Base-by-base conservation (phyloP, 768 basidiomycete species). In the Xerocomellus amylosporus region DNA sequence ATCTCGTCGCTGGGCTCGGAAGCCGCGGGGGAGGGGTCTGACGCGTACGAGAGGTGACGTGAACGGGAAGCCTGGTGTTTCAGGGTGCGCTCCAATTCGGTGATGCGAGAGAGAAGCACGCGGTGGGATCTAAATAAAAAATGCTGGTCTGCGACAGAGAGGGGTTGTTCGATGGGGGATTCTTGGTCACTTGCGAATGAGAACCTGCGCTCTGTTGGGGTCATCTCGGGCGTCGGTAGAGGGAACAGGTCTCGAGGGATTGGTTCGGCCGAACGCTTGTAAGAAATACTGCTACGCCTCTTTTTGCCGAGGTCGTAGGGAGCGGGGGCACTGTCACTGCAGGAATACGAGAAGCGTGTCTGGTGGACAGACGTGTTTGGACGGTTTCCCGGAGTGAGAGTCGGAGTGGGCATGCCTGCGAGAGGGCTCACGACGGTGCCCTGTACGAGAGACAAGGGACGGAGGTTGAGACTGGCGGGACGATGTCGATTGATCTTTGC, bases 121-220 rank as follows among this genome's bases (percentile, higher is more conserved):
- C 88, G 84, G 75, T 93, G 90, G 55, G 87, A 88, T 67, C 88
- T 88, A 73, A 85, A 83, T 70, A 90, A 79, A 83, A 92, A 93
- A 78, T 90, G 84, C 63, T 90, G 88, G 70, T 92, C 89, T 67
- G 83, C 84, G 53, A 75, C 75, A 59, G 86, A 85, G 58, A 90
- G 81, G 50, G 86, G 81, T 56, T 80, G 73, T 28, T 74, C 66
- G 42, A 53, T 45, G 31, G 53, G 44, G 8, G 53, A 39, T 24
- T 58, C 60, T 28, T 60, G 56, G 31, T 68, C 65, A 22, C 54
- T 67, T 26, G 60, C 33, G 58, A 69, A 22, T 70, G 80, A 66
- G 28, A 73, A 77, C 19, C 73, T 75, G 41, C 67, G 73, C 12
- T 81, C 78, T 14, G 79, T 84, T 6, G 87, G 90, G 0, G 89